phyloP scores from a whole-genome alignment of 192 early-diverging fungal species.

The Podila epicladia region DNA sequence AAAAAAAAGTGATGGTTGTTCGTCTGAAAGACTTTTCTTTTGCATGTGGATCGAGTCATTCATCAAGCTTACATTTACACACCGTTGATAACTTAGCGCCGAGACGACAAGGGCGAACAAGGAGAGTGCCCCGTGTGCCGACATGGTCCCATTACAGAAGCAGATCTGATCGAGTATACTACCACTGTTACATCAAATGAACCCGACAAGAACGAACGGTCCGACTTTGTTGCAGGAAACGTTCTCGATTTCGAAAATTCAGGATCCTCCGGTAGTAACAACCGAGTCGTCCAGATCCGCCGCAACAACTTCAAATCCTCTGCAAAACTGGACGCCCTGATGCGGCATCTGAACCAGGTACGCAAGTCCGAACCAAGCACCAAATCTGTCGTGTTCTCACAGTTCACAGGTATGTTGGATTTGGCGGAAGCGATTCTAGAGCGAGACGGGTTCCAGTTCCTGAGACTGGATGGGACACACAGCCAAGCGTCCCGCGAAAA shows the following conservation, averaged over 20 bases:
- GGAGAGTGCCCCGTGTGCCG: constrained; percentile 68
- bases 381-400: constrained; percentile 94
- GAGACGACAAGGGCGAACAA: constrained; percentile 52
- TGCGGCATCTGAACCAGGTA: constrained; percentile 50
- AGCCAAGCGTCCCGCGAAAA: constrained; percentile 66
- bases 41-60: too few relatives aligned
- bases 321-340: constrained; percentile 59
- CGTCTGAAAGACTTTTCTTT: too few relatives aligned
- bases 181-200: constrained; percentile 5
- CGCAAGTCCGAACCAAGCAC: constrained; percentile 28
- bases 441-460: constrained; percentile 65
- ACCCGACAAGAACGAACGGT: not conserved
- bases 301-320: constrained; percentile 53
- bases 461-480: constrained; percentile 86
- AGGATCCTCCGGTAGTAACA: constrained; percentile 12
- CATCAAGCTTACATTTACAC: too few relatives aligned
- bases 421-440: constrained; percentile 68
- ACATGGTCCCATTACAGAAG: constrained; percentile 56
- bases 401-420: constrained; percentile 90
- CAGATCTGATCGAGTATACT: constrained; percentile 52
- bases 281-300: constrained; percentile 39
- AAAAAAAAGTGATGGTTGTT: too few relatives aligned
- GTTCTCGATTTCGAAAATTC: constrained; percentile 4
- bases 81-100: constrained; percentile 23
- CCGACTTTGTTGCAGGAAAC: not conserved